A percentile compares a stretch with the other conserved stretches of the same genome.
Evolutionary conservation across 163 green algal genomes (phyloP).

Genomic region (Chlorella variabilis): DNA sequence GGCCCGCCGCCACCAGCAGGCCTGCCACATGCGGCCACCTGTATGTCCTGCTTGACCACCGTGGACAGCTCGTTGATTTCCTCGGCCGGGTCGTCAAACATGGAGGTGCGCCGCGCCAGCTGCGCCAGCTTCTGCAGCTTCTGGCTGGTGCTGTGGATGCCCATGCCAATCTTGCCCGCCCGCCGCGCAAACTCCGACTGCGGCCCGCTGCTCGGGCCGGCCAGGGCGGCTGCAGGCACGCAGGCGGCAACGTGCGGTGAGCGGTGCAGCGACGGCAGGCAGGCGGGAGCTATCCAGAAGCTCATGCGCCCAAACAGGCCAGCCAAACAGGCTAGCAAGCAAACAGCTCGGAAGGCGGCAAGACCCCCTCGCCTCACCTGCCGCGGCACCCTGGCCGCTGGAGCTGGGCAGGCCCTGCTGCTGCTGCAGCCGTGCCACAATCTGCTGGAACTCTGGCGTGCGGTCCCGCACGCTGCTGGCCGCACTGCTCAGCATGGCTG

Average conservation of each 20-base stretch:
- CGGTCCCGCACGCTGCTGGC: constrained; percentile 60
- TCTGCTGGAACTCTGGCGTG: constrained; percentile 75
- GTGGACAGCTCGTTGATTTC: constrained; percentile 94
- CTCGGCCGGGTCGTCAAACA: constrained; percentile 96
- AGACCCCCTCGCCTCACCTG: neutral
- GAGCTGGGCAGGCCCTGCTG: constrained; percentile 51
- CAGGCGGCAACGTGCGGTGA: neutral
- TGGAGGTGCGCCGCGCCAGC: constrained; percentile 95
- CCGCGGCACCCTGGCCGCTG: constrained; percentile 12
- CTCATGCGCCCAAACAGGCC: no score
- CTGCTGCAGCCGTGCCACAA: constrained; percentile 72
- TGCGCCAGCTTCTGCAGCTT: constrained; percentile 94
- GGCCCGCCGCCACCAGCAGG: neutral
- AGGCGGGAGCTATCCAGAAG: neutral
- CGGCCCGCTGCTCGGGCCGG: constrained; percentile 29
- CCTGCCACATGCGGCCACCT: constrained; percentile 35
- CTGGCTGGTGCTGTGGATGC: constrained; percentile 91
- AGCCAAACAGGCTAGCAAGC: neutral
- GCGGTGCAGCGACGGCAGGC: neutral
- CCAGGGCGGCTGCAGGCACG: neutral
- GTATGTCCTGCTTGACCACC: constrained; percentile 96
- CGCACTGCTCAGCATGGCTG: constrained; percentile 10
- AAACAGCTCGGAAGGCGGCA: neutral
- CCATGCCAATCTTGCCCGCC: constrained; percentile 87
- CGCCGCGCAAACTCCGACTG: constrained; percentile 87